Base-by-base conservation (phyloP, 805 yeast genomes). In the Starmerella apis region DNA sequence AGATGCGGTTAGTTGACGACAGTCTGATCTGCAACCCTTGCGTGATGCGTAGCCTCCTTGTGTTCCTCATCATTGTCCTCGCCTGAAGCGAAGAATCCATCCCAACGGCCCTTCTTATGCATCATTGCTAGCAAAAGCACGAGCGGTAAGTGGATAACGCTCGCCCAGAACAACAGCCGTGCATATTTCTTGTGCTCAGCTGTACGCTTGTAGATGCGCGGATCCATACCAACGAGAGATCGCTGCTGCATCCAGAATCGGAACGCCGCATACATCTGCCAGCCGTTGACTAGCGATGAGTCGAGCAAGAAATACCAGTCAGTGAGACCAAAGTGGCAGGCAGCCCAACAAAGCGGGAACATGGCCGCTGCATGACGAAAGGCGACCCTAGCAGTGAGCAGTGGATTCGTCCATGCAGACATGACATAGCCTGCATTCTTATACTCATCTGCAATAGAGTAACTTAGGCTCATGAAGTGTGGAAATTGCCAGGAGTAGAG, bases 401-500 rank as follows among this genome's bases (percentile, higher is more conserved):
- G 77, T 2, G 99, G 98, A 61, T 90, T 85, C 55, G 81, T 88
- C 70, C 84, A 88, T 0, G 95, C 94, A 0, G 96, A 76, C 98
- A 92, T 92, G n/a, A 86, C 87, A 66, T 92, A 92, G 0, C 98
- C 98, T 0, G 98, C 98, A 43, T 74, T 72, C 59, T 83, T 81
- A 64, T 92, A 92, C 63, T 92, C 96, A 49, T 80, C 81, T 45
- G 87, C 81, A 52, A 92, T 80, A 58, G 82, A 82, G 67, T 88
- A 96, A 47, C 94, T 81, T 43, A 92, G 74, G 0, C 96, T 78
- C 68, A 90, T 92, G 71, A 92, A 92, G 65, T 92, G 98, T 2
- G 98, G 98, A 66, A 92, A 92, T 66, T 92, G 98, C 98, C 98
- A 92, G 6, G 96, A 95, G 63, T 84, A 92, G 35, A 92, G 69